Base-by-base conservation (phyloP, 1,284 basidiomycete genomes). In the Malassezia nana region DNA sequence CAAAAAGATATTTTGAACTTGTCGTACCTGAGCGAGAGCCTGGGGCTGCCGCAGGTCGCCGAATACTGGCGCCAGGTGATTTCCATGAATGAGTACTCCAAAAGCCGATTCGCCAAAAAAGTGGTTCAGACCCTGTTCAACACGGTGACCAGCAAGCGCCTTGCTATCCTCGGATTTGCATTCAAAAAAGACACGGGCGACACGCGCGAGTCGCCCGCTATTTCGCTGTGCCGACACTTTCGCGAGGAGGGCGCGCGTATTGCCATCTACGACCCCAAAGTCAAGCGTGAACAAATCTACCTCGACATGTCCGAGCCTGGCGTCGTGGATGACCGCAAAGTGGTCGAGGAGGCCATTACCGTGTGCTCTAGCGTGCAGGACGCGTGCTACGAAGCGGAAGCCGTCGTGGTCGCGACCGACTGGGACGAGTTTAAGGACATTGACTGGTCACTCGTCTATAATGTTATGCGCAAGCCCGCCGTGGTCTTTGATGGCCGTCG, bases 11-110 rank as follows among this genome's bases (percentile, higher is more conserved):
- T 98, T 74, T 83, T 98, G 68, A 99, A 98, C 79, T 80, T 99
- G 56, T 92, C 96, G 48, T 99, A 99, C 79, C 64, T 73, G 30
- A 86, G 84, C 74, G 90, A 96, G 79, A 89, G 85, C 61, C 78
- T 91, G 57, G 88, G 95, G 76, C 79, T 99, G 50, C 89, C 89
- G 43, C 87, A 94, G 76, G 92, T 99, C n/a, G 91, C 91, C 41
- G 86, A 85, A 35, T 99, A 99, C 81, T 99, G 92, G 92, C 66
- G 67, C 46, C 76, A 76, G 58, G 75, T 77, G 45, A 66, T 74
- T 58, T 59, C 60, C 46, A 72, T 74, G 71, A 74, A 74, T 62
- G 69, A 74, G 46, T 74, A 59, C 54, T 63, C 61, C 22, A 74
- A 74, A 35, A 46, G 55, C 46, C 67, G 76, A 10, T 77, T 76